Conservation (phyloP, 371 early-diverging fungal species). For the Mortierella sp. region DNA sequence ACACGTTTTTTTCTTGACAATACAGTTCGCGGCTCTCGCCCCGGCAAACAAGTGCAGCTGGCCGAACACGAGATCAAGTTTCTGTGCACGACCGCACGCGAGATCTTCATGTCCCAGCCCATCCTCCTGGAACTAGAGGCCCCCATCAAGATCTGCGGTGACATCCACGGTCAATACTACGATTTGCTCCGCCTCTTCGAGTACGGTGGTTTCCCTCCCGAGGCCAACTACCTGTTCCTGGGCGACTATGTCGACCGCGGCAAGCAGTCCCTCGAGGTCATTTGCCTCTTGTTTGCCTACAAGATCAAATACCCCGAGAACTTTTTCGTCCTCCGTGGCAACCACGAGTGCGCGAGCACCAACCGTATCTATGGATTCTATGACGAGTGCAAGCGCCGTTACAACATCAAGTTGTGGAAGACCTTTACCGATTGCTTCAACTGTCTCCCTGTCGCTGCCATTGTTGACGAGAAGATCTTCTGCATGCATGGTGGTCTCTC, state of each 20-base stretch:
- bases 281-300: conserved; percentile 92
- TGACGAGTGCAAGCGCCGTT: conserved; percentile 97
- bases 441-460: conserved; percentile 94
- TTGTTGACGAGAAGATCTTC: conserved; percentile 95
- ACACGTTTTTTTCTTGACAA: background rate
- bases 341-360: conserved; percentile 97
- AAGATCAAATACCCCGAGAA: conserved; percentile 97
- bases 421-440: conserved; percentile 95
- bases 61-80: conserved; percentile 89
- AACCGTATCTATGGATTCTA: conserved; percentile 99
- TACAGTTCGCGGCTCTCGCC: conserved; percentile 91
- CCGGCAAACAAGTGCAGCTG: conserved; percentile 90
- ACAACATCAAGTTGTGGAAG: conserved; percentile 95
- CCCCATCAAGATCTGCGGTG: conserved; percentile 97
- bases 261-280: conserved; percentile 96
- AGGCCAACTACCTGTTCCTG: conserved; percentile 92
- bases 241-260: conserved; percentile 99
- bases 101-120: conserved; percentile 94
- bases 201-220: conserved; percentile 90
- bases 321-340: conserved; percentile 96
- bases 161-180: conserved; percentile 96
- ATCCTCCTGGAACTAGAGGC: conserved; percentile 94
- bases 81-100: conserved; percentile 89
- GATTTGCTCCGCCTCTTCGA: conserved; percentile 93
- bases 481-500: conserved; percentile 98